phyloP scores from a whole-genome alignment of 108 stramenopile species.

The Epithemia pelagica region DNA sequence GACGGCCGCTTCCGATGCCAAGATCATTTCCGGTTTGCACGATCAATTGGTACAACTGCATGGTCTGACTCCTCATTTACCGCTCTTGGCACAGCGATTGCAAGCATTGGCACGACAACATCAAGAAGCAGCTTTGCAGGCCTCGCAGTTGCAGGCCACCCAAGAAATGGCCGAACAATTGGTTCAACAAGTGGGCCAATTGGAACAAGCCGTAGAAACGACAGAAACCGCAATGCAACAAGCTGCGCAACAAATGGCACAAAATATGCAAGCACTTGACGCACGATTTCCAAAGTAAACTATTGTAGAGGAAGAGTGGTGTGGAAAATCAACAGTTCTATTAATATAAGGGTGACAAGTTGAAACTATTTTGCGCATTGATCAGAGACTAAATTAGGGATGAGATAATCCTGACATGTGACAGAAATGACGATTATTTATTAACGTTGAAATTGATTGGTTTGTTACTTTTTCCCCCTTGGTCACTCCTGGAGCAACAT shows the following conservation, averaged over 20 bases:
- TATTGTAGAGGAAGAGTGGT: too few relatives aligned
- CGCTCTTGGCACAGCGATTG: slow-evolving; percentile 53
- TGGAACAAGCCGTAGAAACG: slow-evolving; percentile 46
- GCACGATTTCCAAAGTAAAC: slow-evolving; percentile 11
- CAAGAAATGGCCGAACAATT: slow-evolving; percentile 41
- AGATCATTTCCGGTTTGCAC: slow-evolving; percentile 63
- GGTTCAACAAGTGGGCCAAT: slow-evolving; percentile 23
- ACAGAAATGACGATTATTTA: too few relatives aligned
- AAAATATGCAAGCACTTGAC: slow-evolving; percentile 62
- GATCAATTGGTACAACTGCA: slow-evolving; percentile 64
- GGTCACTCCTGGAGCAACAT: too few relatives aligned
- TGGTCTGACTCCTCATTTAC: slow-evolving; percentile 50
- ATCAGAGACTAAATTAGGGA: too few relatives aligned
- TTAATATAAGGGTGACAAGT: too few relatives aligned
- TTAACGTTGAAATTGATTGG: too few relatives aligned
- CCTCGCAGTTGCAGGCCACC: slow-evolving; percentile 30
- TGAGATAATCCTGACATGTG: too few relatives aligned
- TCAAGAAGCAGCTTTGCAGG: slow-evolving; percentile 50
- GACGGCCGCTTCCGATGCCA: slow-evolving; percentile 44
- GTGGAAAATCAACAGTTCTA: too few relatives aligned
- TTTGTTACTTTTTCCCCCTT: too few relatives aligned
- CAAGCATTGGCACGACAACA: slow-evolving; percentile 57
- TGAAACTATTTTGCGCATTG: too few relatives aligned
- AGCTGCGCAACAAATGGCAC: slow-evolving; percentile 49
- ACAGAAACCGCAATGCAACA: slow-evolving; percentile 50